phyloP scores from a whole-genome alignment of 1,139 yeast species.

The Suhomyces kunorum region DNA sequence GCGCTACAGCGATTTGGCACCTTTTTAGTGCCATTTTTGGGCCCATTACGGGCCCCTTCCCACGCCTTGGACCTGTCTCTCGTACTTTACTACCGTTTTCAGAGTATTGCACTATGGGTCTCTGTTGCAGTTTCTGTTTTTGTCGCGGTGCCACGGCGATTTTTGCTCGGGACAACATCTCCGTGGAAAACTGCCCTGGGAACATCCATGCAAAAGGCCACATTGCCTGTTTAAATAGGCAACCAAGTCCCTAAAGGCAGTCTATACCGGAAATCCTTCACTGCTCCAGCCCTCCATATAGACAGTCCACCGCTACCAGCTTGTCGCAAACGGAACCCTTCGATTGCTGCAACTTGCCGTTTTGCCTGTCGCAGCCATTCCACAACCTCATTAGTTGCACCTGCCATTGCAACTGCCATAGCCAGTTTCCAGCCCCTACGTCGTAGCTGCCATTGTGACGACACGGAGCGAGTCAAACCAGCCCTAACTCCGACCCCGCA shows the following conservation, averaged over 20 bases:
- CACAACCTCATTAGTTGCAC: too few relatives aligned
- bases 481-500: too few relatives aligned
- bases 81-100: not conserved
- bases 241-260: conserved; percentile 9
- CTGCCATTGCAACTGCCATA: too few relatives aligned
- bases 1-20: not conserved
- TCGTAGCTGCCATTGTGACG: too few relatives aligned
- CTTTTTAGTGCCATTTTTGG: not conserved
- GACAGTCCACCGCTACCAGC: not conserved
- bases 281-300: not conserved
- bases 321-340: not conserved
- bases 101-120: not conserved
- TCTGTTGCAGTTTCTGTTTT: conserved; percentile 10
- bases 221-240: conserved; percentile 4
- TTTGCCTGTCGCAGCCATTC: not conserved
- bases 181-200: not conserved
- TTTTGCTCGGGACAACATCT: not conserved
- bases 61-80: not conserved
- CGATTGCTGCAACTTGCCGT: conserved; percentile 1
- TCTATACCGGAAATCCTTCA: conserved; percentile 5
- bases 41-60: not conserved
- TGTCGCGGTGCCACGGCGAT: conserved; percentile 3
- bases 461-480: too few relatives aligned
- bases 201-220: not conserved
- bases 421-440: too few relatives aligned